Evolutionary conservation across 1,139 yeast genomes (phyloP), one percentile per base, ranked within the genome.

Genomic region (Ashbya aceris): DNA sequence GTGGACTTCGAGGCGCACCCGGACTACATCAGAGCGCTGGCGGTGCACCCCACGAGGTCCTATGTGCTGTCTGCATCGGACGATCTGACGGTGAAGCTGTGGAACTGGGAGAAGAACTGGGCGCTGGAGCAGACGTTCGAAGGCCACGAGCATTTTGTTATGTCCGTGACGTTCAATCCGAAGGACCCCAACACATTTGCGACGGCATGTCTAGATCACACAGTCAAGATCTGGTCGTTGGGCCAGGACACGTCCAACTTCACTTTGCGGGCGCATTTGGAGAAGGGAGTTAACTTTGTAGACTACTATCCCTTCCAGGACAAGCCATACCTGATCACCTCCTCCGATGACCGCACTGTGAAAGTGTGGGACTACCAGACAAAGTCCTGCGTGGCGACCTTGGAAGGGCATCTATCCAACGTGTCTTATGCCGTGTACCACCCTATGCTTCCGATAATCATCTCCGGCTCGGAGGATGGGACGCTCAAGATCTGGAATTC

Each of bases 41-140:
- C 95, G 7, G 95, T 91, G 34, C 98, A 91, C 65, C 97, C 97
- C 37, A 73, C 93, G 31, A 84, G 84, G 64, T 93, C 97, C 14
- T 84, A 83, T 55, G 73, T 91, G 41, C 71, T 91, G 55, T 83
- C 97, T 4, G 85, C 91, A 40, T 82, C 94, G 41, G 98, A 91
- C 66, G 98, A 91, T 64, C 77, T 84, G 69, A 76, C 94, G 34
- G 77, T 93, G 60, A 87, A 82, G 66, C 73, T 89, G 61, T 91
- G 98, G 97, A 87, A 93, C 66, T 91, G 97, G 97, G 97, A 91
- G 42, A 77, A 78, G 60, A 77, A 76, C 60, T 93, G 98, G 98
- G 77, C 77, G 55, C 68, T 83, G 55, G 91, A 86, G 61, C 96
- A 85, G 64, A 77, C 82, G 31, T 93, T 84, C 62, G 95, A 86